Conservation (phyloP, 106 monocot species). For the Acorus gramineus region DNA sequence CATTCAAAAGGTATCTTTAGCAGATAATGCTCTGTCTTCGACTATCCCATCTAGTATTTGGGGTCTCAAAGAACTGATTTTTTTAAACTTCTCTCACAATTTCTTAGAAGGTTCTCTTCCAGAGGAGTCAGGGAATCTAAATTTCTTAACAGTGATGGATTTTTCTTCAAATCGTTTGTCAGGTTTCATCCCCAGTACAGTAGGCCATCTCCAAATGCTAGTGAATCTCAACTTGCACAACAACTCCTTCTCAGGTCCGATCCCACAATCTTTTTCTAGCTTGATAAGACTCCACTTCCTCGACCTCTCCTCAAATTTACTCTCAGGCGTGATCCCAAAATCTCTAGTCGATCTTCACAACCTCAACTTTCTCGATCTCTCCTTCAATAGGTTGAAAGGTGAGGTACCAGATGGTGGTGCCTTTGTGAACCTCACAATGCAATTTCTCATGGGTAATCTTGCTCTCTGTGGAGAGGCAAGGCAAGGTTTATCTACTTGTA, state of each 20-base stretch:
- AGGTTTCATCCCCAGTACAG: background rate
- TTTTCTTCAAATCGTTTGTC: conserved; percentile 2
- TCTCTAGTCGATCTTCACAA: background rate
- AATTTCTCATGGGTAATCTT: too few species aligned
- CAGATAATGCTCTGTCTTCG: background rate
- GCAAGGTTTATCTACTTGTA: too few species aligned
- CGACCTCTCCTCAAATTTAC: conserved; percentile 6
- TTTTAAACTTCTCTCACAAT: background rate
- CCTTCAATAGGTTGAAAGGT: too few species aligned
- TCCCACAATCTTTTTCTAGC: background rate
- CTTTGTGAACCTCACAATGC: too few species aligned
- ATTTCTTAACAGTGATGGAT: background rate
- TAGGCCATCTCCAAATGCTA: conserved; percentile 4
- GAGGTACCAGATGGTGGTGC: too few species aligned
- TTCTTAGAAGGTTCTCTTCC: background rate
- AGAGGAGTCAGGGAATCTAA: background rate
- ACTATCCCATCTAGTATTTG: conserved; percentile 1
- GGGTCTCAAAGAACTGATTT: background rate
- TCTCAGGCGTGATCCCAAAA: conserved; percentile 2
- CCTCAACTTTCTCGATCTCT: too few species aligned
- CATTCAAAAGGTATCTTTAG: background rate
- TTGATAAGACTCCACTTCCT: background rate
- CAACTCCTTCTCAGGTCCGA: conserved; percentile 2
- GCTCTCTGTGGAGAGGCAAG: too few species aligned
- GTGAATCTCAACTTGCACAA: background rate